Conservation (phyloP, 495 filamentous ascomycete genomes). For the Penicillium steckii region DNA sequence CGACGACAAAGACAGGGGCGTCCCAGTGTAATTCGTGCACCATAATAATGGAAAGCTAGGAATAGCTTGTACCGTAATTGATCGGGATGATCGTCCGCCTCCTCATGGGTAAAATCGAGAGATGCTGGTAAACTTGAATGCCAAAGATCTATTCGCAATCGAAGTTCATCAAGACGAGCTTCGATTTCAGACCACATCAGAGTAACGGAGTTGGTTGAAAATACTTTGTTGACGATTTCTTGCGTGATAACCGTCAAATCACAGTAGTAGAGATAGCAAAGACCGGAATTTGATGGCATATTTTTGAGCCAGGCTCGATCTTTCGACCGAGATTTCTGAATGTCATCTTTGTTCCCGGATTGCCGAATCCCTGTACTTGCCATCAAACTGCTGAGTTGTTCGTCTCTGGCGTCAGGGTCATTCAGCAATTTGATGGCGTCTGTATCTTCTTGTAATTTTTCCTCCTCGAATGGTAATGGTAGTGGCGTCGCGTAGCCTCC, state of each 20-base stretch:
- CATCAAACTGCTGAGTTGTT: constrained; percentile 32
- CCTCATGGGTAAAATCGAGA: constrained; percentile 45
- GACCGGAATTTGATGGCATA: constrained; percentile 35
- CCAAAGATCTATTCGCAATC: constrained; percentile 54
- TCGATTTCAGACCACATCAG: constrained; percentile 60
- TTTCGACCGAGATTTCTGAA: constrained; percentile 17
- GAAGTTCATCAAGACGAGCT: constrained; percentile 50
- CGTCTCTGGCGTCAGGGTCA: constrained; percentile 26
- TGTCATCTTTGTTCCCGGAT: constrained; percentile 16
- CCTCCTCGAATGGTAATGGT: constrained; percentile 58
- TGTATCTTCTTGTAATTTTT: constrained; percentile 37
- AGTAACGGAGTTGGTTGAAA: constrained; percentile 50
- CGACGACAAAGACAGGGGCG: constrained; percentile 62
- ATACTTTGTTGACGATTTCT: constrained; percentile 55
- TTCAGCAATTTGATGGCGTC: constrained; percentile 28
- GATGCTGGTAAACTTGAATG: constrained; percentile 43
- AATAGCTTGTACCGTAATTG: constrained; percentile 40
- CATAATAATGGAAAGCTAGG: constrained; percentile 57
- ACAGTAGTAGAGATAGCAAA: constrained; percentile 48
- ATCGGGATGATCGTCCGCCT: constrained; percentile 23
- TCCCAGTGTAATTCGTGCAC: constrained; percentile 54
- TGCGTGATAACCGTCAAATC: constrained; percentile 53
- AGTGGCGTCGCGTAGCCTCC: constrained; percentile 53
- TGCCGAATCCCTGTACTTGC: constrained; percentile 35
- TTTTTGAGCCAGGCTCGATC: constrained; percentile 29